Conservation (phyloP, 106 monocot species). For the Agapanthus africanus region DNA sequence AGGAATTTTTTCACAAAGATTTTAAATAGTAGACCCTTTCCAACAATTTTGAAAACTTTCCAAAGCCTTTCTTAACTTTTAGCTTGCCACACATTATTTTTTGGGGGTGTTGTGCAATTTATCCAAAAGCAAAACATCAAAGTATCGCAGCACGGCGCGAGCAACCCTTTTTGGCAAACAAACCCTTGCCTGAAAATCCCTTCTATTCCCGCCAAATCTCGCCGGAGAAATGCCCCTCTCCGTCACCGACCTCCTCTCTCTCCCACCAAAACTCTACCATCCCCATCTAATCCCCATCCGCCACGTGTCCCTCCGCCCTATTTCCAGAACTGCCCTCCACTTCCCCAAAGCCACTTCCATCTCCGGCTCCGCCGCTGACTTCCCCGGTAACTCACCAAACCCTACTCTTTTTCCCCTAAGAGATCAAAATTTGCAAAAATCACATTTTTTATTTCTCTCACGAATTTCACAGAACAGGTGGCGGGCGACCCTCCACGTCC, state of each 20-base stretch:
- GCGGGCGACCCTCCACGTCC: conserved; percentile 6
- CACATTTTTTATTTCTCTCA: not conserved
- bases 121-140: no score
- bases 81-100: no score
- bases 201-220: conserved; percentile 6
- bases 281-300: not conserved
- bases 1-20: no score
- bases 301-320: not conserved
- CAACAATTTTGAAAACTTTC: no score
- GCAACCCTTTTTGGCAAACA: no score
- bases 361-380: conserved; percentile 10
- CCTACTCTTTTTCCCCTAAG: not conserved
- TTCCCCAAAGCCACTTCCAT: conserved; percentile 10
- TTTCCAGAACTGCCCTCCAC: not conserved
- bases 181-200: no score
- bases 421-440: not conserved
- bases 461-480: conserved; percentile 33
- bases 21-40: no score
- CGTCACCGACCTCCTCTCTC: not conserved
- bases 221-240: not conserved
- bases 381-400: conserved; percentile 9
- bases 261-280: not conserved
- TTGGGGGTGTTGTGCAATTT: no score
- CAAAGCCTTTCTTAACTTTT: no score
- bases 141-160: no score